These are phyloP conservation scores for Crithidia bombi DNA, from an alignment of 208 protist genomes.

Conservation along the genomic window DNA sequence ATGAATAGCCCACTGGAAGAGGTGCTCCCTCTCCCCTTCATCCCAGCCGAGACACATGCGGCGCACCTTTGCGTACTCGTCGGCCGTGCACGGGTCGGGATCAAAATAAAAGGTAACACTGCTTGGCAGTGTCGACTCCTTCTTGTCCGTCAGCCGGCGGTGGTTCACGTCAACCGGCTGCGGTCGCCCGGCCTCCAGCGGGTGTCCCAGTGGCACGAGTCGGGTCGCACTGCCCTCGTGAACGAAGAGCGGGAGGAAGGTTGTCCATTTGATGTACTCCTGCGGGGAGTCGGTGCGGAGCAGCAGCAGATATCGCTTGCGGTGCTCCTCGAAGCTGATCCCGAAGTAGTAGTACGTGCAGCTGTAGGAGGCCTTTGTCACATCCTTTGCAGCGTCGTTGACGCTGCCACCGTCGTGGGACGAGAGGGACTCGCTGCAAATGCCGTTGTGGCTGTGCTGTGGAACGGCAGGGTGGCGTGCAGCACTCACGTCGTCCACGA, in stretches of 20 bases:
- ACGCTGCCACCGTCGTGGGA: slow-evolving; percentile 7
- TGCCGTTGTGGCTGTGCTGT: slow-evolving; percentile 29
- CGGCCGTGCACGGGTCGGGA: slow-evolving; percentile 31
- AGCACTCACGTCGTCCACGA: slow-evolving; percentile 47
- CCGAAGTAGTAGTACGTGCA: slow-evolving; percentile 63
- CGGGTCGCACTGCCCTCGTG: slow-evolving; percentile 48
- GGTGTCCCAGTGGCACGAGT: slow-evolving; percentile 54
- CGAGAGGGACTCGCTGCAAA: slow-evolving; percentile 35
- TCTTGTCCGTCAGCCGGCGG: slow-evolving; percentile 34
- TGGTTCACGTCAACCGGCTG: slow-evolving; percentile 35
- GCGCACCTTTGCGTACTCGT: slow-evolving; percentile 39
- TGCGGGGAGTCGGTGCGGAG: slow-evolving; percentile 41
- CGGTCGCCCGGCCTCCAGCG: slow-evolving; percentile 34
- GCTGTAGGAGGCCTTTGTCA: not conserved
- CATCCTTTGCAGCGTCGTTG: not conserved
- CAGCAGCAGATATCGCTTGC: slow-evolving; percentile 55
- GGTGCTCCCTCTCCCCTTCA: slow-evolving; percentile 51
- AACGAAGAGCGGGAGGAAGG: slow-evolving; percentile 50
- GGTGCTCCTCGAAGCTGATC: slow-evolving; percentile 52
- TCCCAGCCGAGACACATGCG: slow-evolving; percentile 49
- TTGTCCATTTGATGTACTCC: slow-evolving; percentile 54
- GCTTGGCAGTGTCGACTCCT: slow-evolving; percentile 32
- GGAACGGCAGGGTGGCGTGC: slow-evolving; percentile 51
- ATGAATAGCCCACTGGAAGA: slow-evolving; percentile 17
- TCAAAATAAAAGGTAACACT: slow-evolving; percentile 28